Evolutionary conservation across 768 basidiomycete genomes (phyloP).

Genomic region (Calocybe indica): DNA sequence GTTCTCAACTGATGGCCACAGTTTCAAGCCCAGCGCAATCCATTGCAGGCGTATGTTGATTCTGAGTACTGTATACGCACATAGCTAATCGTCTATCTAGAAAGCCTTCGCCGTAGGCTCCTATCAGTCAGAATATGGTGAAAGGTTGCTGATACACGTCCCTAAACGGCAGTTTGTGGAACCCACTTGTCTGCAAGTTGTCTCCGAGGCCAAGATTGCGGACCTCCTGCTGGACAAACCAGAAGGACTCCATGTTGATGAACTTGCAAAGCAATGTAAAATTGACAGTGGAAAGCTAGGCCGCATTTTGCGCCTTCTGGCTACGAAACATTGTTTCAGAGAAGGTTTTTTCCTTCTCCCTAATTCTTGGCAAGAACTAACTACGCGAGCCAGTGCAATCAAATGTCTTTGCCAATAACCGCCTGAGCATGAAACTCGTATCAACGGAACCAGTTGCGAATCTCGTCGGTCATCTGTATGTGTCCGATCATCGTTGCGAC

Average conservation of each 20-base stretch:
- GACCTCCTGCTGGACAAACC: slow-evolving; percentile 30
- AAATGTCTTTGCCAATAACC: slow-evolving; percentile 36
- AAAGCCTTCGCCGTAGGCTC: not conserved
- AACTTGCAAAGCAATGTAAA: slow-evolving; percentile 22
- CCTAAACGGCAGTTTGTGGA: slow-evolving; percentile 17
- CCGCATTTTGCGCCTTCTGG: slow-evolving; percentile 31
- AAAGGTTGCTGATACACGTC: not conserved
- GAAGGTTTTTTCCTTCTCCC: slow-evolving; percentile 14
- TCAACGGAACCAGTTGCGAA: slow-evolving; percentile 12
- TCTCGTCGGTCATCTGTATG: not conserved
- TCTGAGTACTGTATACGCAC: not conserved
- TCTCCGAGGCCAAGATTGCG: slow-evolving; percentile 26
- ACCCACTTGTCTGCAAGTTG: slow-evolving; percentile 27
- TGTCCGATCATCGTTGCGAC: no score
- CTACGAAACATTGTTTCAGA: slow-evolving; percentile 32
- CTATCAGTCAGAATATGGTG: not conserved
- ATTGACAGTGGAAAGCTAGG: slow-evolving; percentile 29
- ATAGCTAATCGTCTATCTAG: not conserved
- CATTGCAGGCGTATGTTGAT: slow-evolving; percentile 14
- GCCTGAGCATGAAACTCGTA: slow-evolving; percentile 27
- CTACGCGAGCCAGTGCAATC: slow-evolving; percentile 22
- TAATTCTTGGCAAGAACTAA: slow-evolving; percentile 14
- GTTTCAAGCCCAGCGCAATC: slow-evolving; percentile 18
- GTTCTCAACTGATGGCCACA: slow-evolving; percentile 18
- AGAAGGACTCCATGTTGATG: slow-evolving; percentile 27